These are phyloP conservation scores for Aureobasidium sp. DNA, from an alignment of 2,329 filamentous ascomycete species.

Conservation along the genomic window DNA sequence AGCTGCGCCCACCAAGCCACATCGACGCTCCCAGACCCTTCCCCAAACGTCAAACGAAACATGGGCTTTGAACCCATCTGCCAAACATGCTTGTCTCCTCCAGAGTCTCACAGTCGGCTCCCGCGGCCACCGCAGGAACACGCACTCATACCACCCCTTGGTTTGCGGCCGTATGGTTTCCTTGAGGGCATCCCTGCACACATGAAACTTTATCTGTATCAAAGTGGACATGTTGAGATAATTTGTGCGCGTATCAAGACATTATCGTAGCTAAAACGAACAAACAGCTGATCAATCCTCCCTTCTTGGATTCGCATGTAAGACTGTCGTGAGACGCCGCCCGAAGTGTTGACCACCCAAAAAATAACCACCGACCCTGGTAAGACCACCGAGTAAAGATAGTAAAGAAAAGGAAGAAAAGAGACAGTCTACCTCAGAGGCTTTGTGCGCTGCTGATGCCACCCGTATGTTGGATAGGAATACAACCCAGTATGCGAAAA, in stretches of 20 bases:
- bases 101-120: not conserved
- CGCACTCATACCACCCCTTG: too few species aligned
- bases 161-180: not conserved
- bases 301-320: not conserved
- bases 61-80: not conserved
- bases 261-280: conserved; percentile 1
- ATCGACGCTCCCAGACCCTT: conserved; percentile 5
- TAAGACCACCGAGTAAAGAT: not conserved
- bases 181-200: too few species aligned
- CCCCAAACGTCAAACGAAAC: not conserved
- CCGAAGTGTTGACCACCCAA: not conserved
- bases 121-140: not conserved
- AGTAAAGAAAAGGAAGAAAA: not conserved
- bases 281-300: not conserved
- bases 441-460: not conserved
- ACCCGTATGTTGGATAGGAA: conserved; percentile 9
- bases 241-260: not conserved
- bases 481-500: conserved; percentile 9
- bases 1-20: conserved; percentile 1
- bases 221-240: not conserved
- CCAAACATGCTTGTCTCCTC: not conserved
- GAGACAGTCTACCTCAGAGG: not conserved
- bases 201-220: not conserved
- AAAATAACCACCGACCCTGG: not conserved
- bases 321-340: conserved; percentile 11